These are phyloP conservation scores for Grosmannia clavigera DNA, from an alignment of 2,329 filamentous ascomycete genomes.

Conservation along the genomic window DNA sequence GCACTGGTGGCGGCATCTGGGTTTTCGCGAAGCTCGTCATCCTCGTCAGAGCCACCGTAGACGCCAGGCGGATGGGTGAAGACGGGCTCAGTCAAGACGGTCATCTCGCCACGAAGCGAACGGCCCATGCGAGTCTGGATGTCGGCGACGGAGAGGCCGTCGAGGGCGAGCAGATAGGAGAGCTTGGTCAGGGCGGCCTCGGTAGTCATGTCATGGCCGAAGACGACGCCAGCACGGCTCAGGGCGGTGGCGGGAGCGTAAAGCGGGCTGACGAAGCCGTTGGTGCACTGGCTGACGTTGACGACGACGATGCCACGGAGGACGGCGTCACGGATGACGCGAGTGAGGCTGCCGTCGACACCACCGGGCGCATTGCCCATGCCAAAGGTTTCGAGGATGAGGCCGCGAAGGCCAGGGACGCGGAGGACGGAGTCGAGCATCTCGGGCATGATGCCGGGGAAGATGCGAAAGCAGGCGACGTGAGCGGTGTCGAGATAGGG, in stretches of 20 bases:
- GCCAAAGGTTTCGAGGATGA: conserved; percentile 85
- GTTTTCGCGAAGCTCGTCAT: conserved; percentile 42
- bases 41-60: conserved; percentile 20
- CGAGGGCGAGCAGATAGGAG: conserved; percentile 65
- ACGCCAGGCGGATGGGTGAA: conserved; percentile 61
- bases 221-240: conserved; percentile 73
- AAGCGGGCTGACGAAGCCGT: conserved; percentile 63
- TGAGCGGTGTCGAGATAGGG: conserved; percentile 73
- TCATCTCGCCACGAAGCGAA: conserved; percentile 75
- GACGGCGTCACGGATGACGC: conserved; percentile 65
- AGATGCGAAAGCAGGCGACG: conserved; percentile 79
- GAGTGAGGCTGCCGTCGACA: conserved; percentile 64
- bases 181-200: conserved; percentile 88
- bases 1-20: conserved; percentile 21
- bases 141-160: conserved; percentile 49
- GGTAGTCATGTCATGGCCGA: conserved; percentile 78
- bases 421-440: conserved; percentile 80
- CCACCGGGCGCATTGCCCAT: conserved; percentile 85
- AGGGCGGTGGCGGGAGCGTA: conserved; percentile 68
- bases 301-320: conserved; percentile 73
- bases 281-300: conserved; percentile 82
- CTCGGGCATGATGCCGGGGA: conserved; percentile 85
- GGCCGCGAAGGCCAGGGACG: conserved; percentile 62
- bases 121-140: conserved; percentile 60
- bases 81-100: conserved; percentile 57